Evolutionary conservation across 768 basidiomycete species (phyloP).

Genomic region (Serendipita sp.): DNA sequence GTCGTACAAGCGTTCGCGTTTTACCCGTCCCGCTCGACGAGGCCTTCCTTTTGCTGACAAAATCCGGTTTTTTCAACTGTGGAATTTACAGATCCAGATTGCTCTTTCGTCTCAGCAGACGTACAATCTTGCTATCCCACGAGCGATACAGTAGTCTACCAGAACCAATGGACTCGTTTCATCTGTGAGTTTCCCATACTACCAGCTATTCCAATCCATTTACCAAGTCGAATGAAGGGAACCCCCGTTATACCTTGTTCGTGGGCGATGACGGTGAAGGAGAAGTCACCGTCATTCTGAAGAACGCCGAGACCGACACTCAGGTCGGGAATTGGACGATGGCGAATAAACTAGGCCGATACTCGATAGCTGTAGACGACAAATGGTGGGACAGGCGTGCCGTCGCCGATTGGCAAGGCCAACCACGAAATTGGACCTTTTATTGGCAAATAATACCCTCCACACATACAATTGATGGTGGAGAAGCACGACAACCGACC

Average conservation of each 20-base stretch:
- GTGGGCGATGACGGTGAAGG: constrained; percentile 5
- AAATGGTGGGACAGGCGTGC: constrained; percentile 52
- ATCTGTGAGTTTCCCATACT: constrained; percentile 35
- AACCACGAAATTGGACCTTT: constrained; percentile 47
- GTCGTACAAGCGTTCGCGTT: background rate
- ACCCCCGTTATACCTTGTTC: constrained; percentile 50
- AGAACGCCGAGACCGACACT: constrained; percentile 45
- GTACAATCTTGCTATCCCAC: constrained; percentile 67
- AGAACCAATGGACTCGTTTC: constrained; percentile 60
- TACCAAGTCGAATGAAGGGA: constrained; percentile 34
- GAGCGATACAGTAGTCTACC: constrained; percentile 36
- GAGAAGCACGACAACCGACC: constrained; percentile 46
- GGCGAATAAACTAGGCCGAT: constrained; percentile 37
- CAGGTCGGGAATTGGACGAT: constrained; percentile 30
- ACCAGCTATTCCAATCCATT: constrained; percentile 12
- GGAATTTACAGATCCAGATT: constrained; percentile 17
- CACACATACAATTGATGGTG: constrained; percentile 38
- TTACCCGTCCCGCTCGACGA: background rate
- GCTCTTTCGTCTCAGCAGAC: constrained; percentile 36
- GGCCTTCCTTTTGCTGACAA: background rate
- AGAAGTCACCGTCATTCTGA: background rate
- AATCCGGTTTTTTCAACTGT: background rate
- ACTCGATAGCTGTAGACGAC: constrained; percentile 47
- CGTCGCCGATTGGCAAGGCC: constrained; percentile 24
- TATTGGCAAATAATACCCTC: constrained; percentile 63